A percentile compares a stretch with the other conserved stretches of the same genome.
Evolutionary conservation across 139 green algal species (phyloP).

Genomic region (Marvania coccoides): DNA sequence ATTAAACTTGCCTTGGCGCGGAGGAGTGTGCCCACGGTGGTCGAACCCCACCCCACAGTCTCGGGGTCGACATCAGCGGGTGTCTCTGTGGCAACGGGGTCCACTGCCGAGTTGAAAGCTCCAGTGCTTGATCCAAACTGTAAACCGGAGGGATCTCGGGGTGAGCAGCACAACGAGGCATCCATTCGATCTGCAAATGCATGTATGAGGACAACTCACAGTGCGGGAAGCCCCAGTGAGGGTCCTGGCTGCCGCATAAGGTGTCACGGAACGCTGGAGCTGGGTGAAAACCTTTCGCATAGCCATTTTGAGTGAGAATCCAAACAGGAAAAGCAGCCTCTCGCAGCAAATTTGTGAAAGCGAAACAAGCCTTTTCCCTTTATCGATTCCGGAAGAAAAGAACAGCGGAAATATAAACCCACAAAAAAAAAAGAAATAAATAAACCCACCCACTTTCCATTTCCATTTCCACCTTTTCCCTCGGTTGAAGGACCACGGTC

Average conservation of each 20-base stretch:
- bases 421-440: too few species aligned
- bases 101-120: background rate
- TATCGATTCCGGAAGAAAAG: too few species aligned
- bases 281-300: background rate
- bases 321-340: too few species aligned
- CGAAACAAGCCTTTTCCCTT: too few species aligned
- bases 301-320: conserved; percentile 8
- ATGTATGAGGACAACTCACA: too few species aligned
- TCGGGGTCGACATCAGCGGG: conserved; percentile 10
- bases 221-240: too few species aligned
- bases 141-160: background rate
- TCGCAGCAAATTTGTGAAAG: too few species aligned
- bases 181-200: background rate
- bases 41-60: conserved; percentile 26
- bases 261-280: background rate
- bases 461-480: too few species aligned
- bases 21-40: background rate
- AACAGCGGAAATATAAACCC: too few species aligned
- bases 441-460: too few species aligned
- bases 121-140: conserved; percentile 2
- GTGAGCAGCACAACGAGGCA: background rate
- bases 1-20: background rate
- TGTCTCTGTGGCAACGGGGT: background rate
- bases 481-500: too few species aligned
- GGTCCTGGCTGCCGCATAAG: background rate